These are phyloP conservation scores for Nicotiana rustica DNA, from an alignment of 305 asterid species.

Conservation along the genomic window DNA sequence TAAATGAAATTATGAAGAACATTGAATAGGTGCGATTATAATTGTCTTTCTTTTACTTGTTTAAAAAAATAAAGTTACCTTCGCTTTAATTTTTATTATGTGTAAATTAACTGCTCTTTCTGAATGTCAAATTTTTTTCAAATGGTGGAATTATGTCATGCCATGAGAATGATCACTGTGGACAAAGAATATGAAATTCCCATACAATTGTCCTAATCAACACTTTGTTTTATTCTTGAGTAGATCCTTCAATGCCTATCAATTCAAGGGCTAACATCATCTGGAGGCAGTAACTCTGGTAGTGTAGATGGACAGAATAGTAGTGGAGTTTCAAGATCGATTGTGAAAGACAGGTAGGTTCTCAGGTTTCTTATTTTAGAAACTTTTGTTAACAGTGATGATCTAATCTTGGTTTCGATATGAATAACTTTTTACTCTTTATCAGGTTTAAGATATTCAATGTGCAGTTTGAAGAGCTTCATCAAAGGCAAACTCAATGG, in stretches of 20 bases:
- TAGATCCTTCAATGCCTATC: slow-evolving; percentile 90
- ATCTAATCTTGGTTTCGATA: background rate
- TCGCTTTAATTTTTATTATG: background rate
- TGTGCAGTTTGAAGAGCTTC: slow-evolving; percentile 94
- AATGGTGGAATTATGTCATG: background rate
- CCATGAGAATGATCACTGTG: slow-evolving; percentile 3
- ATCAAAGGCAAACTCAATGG: slow-evolving; percentile 98
- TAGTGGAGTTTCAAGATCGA: slow-evolving; percentile 89
- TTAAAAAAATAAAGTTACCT: background rate
- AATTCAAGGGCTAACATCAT: slow-evolving; percentile 82
- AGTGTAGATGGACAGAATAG: slow-evolving; percentile 81
- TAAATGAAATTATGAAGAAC: too few relatives aligned
- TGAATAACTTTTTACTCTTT: slow-evolving; percentile 22
- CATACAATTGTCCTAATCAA: slow-evolving; percentile 4
- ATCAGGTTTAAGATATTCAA: slow-evolving; percentile 87
- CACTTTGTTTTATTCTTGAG: background rate
- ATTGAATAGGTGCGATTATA: background rate
- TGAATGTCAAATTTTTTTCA: background rate
- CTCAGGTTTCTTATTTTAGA: slow-evolving; percentile 30
- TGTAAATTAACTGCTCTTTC: background rate
- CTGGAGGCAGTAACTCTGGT: slow-evolving; percentile 74
- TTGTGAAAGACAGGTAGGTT: slow-evolving; percentile 77
- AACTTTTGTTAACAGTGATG: background rate
- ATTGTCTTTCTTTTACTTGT: slow-evolving; percentile 17
- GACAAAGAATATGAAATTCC: background rate